Base-by-base conservation (phyloP, 73 alveolate species). In the Paramecium sonneborni region DNA sequence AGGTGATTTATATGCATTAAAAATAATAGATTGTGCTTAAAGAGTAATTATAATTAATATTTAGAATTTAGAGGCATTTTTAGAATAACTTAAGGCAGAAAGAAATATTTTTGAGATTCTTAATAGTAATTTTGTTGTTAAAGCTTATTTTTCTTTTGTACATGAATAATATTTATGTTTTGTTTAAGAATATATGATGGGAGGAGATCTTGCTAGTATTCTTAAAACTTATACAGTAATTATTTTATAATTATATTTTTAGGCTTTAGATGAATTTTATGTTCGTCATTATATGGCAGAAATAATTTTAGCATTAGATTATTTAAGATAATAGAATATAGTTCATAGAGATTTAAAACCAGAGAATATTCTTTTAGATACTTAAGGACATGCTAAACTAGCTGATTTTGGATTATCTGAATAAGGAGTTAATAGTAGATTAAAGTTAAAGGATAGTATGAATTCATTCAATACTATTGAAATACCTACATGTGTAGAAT, bases 281-380 rank as follows among this genome's bases (percentile, higher is more conserved):
- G 96, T 94, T 15, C 76, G 90, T 32, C 92, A 88, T 91, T 93
- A 91, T 32, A 68, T 84, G 32, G 96, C 95, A 15, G 95, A 93
- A 34, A 74, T 93, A 41, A 86, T 92, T 14, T 15, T 88, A 14
- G 91, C 93, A 0, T 43, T 57, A 5, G 86, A 87, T 62, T 21
- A 57, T 87, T 26, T 87, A 37, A 48, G 85, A 28, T 7, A 26
- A 5, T 44, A 38, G 70, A 58, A 82, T 26, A 88, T 88, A 9
- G 86, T 92, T 23, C 96, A 93, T 91, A 57, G 95, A 74, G 96
- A 93, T 68, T 72, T 93, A 14, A 93, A 93, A 67, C 96, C 96
- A 37, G 93, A 82, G 35, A 91, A 91, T 76, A 56, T 93, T 14
- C 41, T 93, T 9, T 43, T 93, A 14, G 93, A 84, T 37, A 35